Percentiles rank a stretch among this genome's conserved stretches.
Conservation (phyloP, 108 stramenopile species). For the Pseudonitzschia delicatissima region DNA sequence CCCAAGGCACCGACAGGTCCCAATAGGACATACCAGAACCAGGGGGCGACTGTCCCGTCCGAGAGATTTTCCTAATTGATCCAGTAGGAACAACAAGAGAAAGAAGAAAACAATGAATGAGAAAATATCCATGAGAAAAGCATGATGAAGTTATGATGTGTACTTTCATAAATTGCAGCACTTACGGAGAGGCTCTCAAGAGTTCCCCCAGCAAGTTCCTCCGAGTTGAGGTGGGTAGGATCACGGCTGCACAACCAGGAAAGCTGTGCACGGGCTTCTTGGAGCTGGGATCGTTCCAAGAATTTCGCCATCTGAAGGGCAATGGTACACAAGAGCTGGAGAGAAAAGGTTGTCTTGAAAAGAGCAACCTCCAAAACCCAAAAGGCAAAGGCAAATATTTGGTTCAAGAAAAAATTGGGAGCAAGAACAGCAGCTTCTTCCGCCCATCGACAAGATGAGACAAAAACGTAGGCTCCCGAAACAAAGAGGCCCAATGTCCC, state of each 20-base stretch:
- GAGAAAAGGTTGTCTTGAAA: conserved; percentile 37
- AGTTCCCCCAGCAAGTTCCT: conserved; percentile 39
- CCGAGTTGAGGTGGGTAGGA: conserved; percentile 31
- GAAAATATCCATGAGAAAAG: neutral
- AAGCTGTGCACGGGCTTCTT: conserved; percentile 38
- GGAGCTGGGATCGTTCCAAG: conserved; percentile 39
- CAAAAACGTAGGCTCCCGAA: conserved; percentile 12
- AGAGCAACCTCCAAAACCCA: conserved; percentile 38
- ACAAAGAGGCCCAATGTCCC: conserved; percentile 18
- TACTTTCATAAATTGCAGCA: neutral
- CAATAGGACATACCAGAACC: conserved; percentile 43
- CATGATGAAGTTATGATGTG: neutral
- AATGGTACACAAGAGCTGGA: conserved; percentile 38
- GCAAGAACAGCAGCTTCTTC: neutral
- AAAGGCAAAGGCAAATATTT: neutral
- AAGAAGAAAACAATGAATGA: neutral
- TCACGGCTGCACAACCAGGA: conserved; percentile 54
- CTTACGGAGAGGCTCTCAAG: conserved; percentile 31
- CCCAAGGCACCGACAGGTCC: conserved; percentile 42
- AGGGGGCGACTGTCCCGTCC: conserved; percentile 41
- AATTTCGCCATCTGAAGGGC: conserved; percentile 50
- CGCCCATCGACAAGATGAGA: conserved; percentile 4
- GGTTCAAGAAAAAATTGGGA: too few relatives aligned
- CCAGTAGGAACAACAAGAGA: too few relatives aligned
- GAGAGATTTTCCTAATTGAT: conserved; percentile 43